Percentiles rank a stretch among this genome's conserved stretches.
Conservation (phyloP, 805 yeast species). For the Wickerhamomyces xylosicus region DNA sequence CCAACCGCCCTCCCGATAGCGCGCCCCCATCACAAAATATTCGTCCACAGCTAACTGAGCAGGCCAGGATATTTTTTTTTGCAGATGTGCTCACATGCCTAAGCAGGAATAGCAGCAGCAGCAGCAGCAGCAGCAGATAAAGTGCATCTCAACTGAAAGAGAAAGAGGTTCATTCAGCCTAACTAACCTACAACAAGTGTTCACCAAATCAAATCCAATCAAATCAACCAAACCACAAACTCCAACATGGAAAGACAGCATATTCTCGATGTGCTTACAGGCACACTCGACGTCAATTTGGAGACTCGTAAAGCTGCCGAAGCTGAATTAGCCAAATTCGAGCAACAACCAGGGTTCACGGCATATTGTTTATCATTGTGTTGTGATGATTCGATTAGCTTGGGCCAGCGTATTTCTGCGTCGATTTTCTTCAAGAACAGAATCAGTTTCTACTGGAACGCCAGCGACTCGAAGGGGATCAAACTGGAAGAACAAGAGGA, state of each 20-base stretch:
- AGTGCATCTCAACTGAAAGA: neutral
- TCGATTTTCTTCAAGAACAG: slow-evolving; percentile 64
- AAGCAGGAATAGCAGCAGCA: too few relatives aligned
- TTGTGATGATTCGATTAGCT: slow-evolving; percentile 31
- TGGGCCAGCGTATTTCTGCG: slow-evolving; percentile 42
- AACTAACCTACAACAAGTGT: too few relatives aligned
- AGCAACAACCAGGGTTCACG: slow-evolving; percentile 49
- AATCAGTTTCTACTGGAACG: slow-evolving; percentile 44
- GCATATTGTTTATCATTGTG: slow-evolving; percentile 41
- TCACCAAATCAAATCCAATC: slow-evolving; percentile 11
- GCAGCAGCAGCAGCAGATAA: too few relatives aligned
- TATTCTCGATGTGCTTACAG: slow-evolving; percentile 38
- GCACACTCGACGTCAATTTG: slow-evolving; percentile 43
- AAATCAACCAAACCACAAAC: neutral
- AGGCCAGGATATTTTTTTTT: too few relatives aligned
- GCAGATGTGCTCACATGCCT: too few relatives aligned
- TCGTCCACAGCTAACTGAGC: too few relatives aligned
- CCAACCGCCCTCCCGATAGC: too few relatives aligned
- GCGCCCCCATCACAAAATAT: too few relatives aligned
- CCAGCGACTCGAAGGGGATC: slow-evolving; percentile 21
- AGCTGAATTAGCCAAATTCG: slow-evolving; percentile 36
- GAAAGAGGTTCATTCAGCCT: too few relatives aligned
- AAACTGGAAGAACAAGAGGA: slow-evolving; percentile 39
- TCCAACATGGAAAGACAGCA: slow-evolving; percentile 35
- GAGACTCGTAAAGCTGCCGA: slow-evolving; percentile 44